Conservation (phyloP, 805 yeast species). For the Saccharomycopsis sp. region DNA sequence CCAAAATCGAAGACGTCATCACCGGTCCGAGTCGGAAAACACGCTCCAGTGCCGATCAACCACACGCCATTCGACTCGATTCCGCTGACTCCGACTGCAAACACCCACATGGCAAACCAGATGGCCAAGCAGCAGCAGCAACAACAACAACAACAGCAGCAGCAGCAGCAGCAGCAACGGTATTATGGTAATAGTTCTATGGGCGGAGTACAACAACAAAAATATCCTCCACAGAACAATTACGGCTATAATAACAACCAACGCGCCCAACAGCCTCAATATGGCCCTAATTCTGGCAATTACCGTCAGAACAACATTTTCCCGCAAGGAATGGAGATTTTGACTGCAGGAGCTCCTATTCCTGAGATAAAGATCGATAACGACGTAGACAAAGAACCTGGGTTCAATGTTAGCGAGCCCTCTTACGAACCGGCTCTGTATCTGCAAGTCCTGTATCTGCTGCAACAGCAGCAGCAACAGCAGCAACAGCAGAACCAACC, state of each 20-base stretch:
- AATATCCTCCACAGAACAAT: not conserved
- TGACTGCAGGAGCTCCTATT: constrained; percentile 4
- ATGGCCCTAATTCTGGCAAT: too few species aligned
- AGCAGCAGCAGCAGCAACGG: constrained; percentile 20
- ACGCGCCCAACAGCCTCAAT: too few species aligned
- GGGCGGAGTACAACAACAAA: not conserved
- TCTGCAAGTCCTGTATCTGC: not conserved
- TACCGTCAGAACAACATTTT: too few species aligned
- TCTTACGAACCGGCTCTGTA: not conserved
- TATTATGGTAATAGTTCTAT: not conserved
- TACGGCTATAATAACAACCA: not conserved
- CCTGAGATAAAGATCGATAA: constrained; percentile 12
- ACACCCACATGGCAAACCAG: too few species aligned
- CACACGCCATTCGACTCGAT: not conserved
- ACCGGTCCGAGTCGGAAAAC: not conserved
- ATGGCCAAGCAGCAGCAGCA: not conserved
- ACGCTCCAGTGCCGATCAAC: not conserved
- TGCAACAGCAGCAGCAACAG: not conserved
- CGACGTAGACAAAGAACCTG: constrained; percentile 10
- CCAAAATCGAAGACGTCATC: not conserved
- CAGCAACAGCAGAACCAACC: not conserved
- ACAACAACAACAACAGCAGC: constrained; percentile 5
- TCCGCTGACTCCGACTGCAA: not conserved
- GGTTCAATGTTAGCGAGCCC: constrained; percentile 4
- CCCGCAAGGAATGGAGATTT: not conserved